phyloP scores from a whole-genome alignment of 2,329 filamentous ascomycete genomes.

The Grosmannia serpens region DNA sequence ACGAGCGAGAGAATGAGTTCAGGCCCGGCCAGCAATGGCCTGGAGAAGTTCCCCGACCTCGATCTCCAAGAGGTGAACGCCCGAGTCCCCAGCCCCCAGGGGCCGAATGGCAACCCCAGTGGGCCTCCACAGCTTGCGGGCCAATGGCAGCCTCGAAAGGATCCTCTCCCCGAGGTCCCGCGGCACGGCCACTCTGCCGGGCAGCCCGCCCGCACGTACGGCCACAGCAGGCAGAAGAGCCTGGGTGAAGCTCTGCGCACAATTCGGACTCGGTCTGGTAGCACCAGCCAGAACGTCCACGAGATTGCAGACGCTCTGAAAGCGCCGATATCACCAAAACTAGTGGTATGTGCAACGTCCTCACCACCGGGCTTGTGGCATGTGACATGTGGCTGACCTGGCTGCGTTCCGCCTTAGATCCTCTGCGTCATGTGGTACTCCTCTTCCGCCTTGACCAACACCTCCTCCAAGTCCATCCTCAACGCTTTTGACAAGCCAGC shows the following conservation, averaged over 20 bases:
- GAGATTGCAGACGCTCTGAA: conserved; percentile 86
- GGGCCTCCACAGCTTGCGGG: conserved; percentile 17
- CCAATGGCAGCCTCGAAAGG: conserved; percentile 50
- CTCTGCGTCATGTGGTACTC: conserved; percentile 90
- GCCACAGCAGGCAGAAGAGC: conserved; percentile 71
- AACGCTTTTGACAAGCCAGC: conserved; percentile 84
- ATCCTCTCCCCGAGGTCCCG: conserved; percentile 21
- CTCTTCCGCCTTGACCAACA: conserved; percentile 92
- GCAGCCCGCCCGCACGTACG: conserved; percentile 14
- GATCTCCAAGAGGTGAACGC: conserved; percentile 21
- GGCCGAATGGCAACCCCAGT: conserved; percentile 19
- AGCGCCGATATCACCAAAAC: conserved; percentile 76
- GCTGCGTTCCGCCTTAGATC: conserved; percentile 34
- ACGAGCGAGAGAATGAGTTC: conserved; percentile 8
- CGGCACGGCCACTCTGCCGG: conserved; percentile 17
- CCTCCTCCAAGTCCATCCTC: conserved; percentile 92
- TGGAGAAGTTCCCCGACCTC: conserved; percentile 49
- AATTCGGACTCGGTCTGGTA: conserved; percentile 69
- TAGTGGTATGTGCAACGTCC: conserved; percentile 53
- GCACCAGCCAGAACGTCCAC: conserved; percentile 84
- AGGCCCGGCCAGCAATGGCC: conserved; percentile 16
- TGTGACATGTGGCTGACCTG: background rate
- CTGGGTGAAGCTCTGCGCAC: conserved; percentile 77
- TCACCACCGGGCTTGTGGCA: no score
- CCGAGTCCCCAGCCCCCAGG: conserved; percentile 14